These are phyloP conservation scores for Plicaturopsis crispa DNA, from an alignment of 768 basidiomycete species.

Conservation along the genomic window DNA sequence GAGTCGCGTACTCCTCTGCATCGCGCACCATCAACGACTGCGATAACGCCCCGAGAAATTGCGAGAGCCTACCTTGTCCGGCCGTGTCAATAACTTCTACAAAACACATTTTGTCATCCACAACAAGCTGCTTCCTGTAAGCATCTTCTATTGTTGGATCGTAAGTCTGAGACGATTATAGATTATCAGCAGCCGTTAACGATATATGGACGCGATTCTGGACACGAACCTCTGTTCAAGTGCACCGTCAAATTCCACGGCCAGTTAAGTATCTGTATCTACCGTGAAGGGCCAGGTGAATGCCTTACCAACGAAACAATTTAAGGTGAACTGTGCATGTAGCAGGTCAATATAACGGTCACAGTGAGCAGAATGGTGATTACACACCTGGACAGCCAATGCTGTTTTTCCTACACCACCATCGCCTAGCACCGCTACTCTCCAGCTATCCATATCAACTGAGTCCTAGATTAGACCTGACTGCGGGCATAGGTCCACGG, in stretches of 20 bases:
- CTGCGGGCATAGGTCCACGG: too few relatives aligned
- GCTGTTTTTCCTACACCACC: slow-evolving; percentile 98
- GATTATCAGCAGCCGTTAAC: too few relatives aligned
- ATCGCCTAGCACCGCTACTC: slow-evolving; percentile 93
- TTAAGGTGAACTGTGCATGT: slow-evolving; percentile 73
- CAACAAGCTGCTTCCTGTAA: slow-evolving; percentile 90
- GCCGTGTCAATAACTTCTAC: slow-evolving; percentile 97
- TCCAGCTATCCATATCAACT: slow-evolving; percentile 83
- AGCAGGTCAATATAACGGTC: slow-evolving; percentile 3
- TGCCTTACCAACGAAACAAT: slow-evolving; percentile 88
- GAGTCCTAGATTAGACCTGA: too few relatives aligned
- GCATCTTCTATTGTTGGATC: slow-evolving; percentile 99
- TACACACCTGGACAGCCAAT: slow-evolving; percentile 83
- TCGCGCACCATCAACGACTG: slow-evolving; percentile 8
- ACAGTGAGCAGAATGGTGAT: background rate
- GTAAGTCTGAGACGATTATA: slow-evolving; percentile 86
- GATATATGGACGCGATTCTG: too few relatives aligned
- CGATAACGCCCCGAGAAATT: background rate
- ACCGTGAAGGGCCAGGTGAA: too few relatives aligned
- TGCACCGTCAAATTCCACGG: too few relatives aligned
- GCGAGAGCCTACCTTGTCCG: slow-evolving; percentile 70
- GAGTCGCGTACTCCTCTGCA: slow-evolving; percentile 92
- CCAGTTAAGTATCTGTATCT: too few relatives aligned
- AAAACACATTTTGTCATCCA: slow-evolving; percentile 93
- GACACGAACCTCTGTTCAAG: too few relatives aligned